Percentiles rank a stretch among this genome's conserved stretches.
Evolutionary conservation across 805 yeast species (phyloP).

Genomic region (Millerago galiae): DNA sequence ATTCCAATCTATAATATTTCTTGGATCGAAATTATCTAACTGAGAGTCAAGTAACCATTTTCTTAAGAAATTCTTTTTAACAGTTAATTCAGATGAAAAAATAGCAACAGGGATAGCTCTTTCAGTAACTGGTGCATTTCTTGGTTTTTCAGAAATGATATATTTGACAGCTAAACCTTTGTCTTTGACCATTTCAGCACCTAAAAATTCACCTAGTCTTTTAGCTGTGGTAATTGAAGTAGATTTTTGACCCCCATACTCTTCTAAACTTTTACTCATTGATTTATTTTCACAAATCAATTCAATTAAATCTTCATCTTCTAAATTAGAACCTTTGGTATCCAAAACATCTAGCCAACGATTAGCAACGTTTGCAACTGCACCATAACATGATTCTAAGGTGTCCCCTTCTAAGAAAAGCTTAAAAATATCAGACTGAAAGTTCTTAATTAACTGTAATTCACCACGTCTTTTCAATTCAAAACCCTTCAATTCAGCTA

Average conservation of each 20-base stretch:
- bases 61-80: conserved; percentile 67
- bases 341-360: conserved; percentile 94
- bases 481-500: conserved; percentile 95
- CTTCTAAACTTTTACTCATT: conserved; percentile 88
- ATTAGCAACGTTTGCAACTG: conserved; percentile 90
- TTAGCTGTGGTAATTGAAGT: conserved; percentile 94
- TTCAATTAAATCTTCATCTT: conserved; percentile 90
- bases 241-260: conserved; percentile 85
- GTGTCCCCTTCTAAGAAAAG: conserved; percentile 82
- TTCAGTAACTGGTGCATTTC: conserved; percentile 86
- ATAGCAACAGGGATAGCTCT: conserved; percentile 96
- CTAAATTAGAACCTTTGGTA: conserved; percentile 76
- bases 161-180: conserved; percentile 94
- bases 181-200: conserved; percentile 94
- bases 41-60: conserved; percentile 84
- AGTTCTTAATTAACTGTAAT: conserved; percentile 83
- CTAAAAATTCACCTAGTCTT: conserved; percentile 89
- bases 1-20: conserved; percentile 87
- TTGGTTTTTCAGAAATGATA: conserved; percentile 79
- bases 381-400: conserved; percentile 72
- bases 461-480: conserved; percentile 97
- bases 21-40: conserved; percentile 75
- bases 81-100: conserved; percentile 71
- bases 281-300: conserved; percentile 93
- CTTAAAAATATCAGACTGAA: conserved; percentile 91